A percentile compares a stretch with the other conserved stretches of the same genome.
Evolutionary conservation across 495 filamentous ascomycete genomes (phyloP).

Genomic region (Friedmanniomyces simplex): DNA sequence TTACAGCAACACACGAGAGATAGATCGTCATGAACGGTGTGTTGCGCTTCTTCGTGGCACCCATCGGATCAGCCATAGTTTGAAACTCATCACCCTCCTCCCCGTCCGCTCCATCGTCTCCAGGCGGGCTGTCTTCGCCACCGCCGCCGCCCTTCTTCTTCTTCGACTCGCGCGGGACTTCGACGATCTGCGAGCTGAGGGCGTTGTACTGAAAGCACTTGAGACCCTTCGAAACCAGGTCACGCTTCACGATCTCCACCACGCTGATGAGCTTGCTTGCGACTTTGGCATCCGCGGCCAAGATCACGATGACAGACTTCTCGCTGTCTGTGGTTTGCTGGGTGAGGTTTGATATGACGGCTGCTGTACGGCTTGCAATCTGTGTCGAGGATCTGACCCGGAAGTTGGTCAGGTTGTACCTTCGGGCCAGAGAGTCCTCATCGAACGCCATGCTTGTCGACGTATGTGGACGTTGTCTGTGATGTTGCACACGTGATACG

Average conservation of each 20-base stretch:
- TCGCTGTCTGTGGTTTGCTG: background rate
- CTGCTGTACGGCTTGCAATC: background rate
- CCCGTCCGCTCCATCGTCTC: slow-evolving; percentile 17
- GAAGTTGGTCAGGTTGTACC: slow-evolving; percentile 2
- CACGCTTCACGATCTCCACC: slow-evolving; percentile 52
- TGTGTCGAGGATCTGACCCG: slow-evolving; percentile 6
- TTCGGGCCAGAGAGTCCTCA: background rate
- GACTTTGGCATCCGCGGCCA: slow-evolving; percentile 43
- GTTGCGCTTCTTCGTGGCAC: slow-evolving; percentile 17
- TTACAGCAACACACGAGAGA: slow-evolving; percentile 44
- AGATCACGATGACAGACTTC: slow-evolving; percentile 31
- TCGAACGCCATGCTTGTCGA: background rate
- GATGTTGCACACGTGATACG: no score
- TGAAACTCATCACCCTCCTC: slow-evolving; percentile 45
- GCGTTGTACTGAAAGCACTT: slow-evolving; percentile 52
- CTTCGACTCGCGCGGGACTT: slow-evolving; percentile 18
- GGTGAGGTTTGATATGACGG: slow-evolving; percentile 1
- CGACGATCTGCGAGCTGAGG: slow-evolving; percentile 32
- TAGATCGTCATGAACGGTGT: slow-evolving; percentile 48
- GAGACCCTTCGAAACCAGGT: slow-evolving; percentile 40
- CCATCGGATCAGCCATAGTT: slow-evolving; percentile 38
- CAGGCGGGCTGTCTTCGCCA: background rate
- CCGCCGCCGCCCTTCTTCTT: slow-evolving; percentile 11
- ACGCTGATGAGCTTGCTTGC: slow-evolving; percentile 54
- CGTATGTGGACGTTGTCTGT: no score